phyloP scores from a whole-genome alignment of 2,329 filamentous ascomycete genomes.

The Aspergillus sergii region DNA sequence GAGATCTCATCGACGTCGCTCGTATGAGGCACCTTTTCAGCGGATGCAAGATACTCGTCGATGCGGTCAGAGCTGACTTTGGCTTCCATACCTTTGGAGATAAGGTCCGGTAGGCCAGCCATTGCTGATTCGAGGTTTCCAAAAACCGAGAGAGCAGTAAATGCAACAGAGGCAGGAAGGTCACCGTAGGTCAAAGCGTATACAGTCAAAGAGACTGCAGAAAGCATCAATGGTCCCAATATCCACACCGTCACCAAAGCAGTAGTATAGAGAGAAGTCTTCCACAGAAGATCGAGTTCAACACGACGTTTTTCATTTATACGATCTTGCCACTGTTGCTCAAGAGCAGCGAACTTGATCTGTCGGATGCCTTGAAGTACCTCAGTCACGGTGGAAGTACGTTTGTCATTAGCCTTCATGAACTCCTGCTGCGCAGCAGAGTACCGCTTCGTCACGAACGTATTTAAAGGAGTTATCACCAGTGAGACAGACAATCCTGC shows the following conservation, averaged over 20 bases:
- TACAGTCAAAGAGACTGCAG: slow-evolving; percentile 69
- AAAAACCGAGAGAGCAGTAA: slow-evolving; percentile 74
- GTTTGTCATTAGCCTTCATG: slow-evolving; percentile 75
- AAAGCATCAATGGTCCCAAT: slow-evolving; percentile 70
- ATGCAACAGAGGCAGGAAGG: slow-evolving; percentile 72
- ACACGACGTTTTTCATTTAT: slow-evolving; percentile 65
- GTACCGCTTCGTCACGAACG: slow-evolving; percentile 66
- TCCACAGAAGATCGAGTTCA: slow-evolving; percentile 68
- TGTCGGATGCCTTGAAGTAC: slow-evolving; percentile 76
- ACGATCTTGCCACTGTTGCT: slow-evolving; percentile 71
- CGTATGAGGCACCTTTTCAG: slow-evolving; percentile 60
- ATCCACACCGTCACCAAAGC: slow-evolving; percentile 70
- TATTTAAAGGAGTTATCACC: slow-evolving; percentile 67
- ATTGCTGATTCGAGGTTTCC: slow-evolving; percentile 72
- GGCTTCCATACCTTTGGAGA: slow-evolving; percentile 70
- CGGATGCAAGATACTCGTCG: slow-evolving; percentile 69
- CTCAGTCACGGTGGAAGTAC: slow-evolving; percentile 73
- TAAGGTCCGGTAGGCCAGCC: slow-evolving; percentile 71
- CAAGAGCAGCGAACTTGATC: slow-evolving; percentile 78
- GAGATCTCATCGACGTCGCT: slow-evolving; percentile 61
- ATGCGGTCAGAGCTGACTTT: slow-evolving; percentile 73
- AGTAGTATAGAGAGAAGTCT: slow-evolving; percentile 65
- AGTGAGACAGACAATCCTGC: slow-evolving; percentile 66
- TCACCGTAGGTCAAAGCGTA: slow-evolving; percentile 67
- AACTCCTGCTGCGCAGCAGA: slow-evolving; percentile 65